Base-by-base conservation (phyloP, 208 protist species). In the Naegleria lovaniensis region DNA sequence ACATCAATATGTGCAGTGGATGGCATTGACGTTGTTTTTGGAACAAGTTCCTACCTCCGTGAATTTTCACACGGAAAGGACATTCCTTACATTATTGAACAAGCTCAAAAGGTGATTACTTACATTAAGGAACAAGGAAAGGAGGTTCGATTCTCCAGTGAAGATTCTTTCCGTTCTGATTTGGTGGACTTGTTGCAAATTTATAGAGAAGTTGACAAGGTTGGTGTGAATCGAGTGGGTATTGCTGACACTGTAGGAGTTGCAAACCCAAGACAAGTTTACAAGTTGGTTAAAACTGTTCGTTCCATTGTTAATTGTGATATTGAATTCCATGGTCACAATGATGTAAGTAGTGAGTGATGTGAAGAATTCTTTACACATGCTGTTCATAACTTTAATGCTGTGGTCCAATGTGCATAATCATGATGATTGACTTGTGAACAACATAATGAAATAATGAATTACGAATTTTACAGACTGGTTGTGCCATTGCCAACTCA, bases 311-410 rank as follows among this genome's bases (percentile, higher is more conserved):
- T 94, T 29, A 59, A 75, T 13, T 89, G 88, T 29, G 94, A 93
- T 38, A 95, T 95, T 91, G 94, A 95, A 89, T 96, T 96, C 85
- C 95, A 96, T 90, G 93, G 93, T n/a, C 95, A 96, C 92, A 93
- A 96, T 86, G 95, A 96, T 92, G 95, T 93, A 33, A 92, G 92
- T 85, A 40, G 51, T 48, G 5, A 19, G n/a, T n/a, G 29, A 83
- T n/a, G 67, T n/a, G 67, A 83, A n/a, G 67, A 83, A n/a, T 83
- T 83, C 29, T 83, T 29, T n/a, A 83, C 29, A n/a, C 29, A 83
- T 29, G 67, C n/a, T n/a, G 29, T n/a, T 83, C 29, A n/a, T n/a
- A 29, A 29, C 29, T n/a, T n/a, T n/a, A n/a, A n/a, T n/a, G n/a
- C n/a, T n/a, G n/a, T n/a, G n/a, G n/a, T n/a, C n/a, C n/a, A n/a